phyloP scores from a whole-genome alignment of 169 alveolate genomes.

The Plasmodium fragile region DNA sequence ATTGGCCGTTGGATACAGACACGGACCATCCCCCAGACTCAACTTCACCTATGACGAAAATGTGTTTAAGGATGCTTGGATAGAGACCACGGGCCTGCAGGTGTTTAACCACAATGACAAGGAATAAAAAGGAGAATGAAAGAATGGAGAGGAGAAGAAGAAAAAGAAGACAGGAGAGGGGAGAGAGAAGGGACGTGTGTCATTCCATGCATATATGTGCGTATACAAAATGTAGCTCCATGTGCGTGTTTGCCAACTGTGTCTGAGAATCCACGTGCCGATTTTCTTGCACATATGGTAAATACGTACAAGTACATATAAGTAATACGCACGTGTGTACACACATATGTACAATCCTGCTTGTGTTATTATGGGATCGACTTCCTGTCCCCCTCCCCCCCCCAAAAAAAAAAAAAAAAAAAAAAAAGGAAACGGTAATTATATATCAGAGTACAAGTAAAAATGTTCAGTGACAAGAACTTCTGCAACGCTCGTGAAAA shows the following conservation, averaged over 20 bases:
- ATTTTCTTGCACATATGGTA: background rate
- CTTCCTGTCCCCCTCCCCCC: background rate
- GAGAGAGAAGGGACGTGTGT: background rate
- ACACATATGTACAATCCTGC: background rate
- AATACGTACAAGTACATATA: background rate
- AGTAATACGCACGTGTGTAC: constrained; percentile 2
- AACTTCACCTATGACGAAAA: constrained; percentile 88
- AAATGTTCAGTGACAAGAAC: background rate
- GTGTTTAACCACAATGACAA: constrained; percentile 61
- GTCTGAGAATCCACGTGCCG: background rate
- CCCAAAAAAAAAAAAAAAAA: background rate
- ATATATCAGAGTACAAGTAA: background rate
- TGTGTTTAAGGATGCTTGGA: constrained; percentile 79
- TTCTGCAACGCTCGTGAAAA: background rate
- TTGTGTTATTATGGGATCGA: background rate
- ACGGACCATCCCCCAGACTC: constrained; percentile 88
- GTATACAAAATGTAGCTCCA: background rate
- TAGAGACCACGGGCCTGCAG: constrained; percentile 72
- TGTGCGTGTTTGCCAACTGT: background rate
- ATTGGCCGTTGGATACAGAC: constrained; percentile 86
- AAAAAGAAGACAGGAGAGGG: too few relatives aligned
- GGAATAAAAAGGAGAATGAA: constrained; percentile 1
- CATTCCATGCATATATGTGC: background rate
- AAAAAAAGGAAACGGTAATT: background rate
- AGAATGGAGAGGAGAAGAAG: background rate